Conservation (phyloP, 345 rosid species). For the Eucalyptus sp. region DNA sequence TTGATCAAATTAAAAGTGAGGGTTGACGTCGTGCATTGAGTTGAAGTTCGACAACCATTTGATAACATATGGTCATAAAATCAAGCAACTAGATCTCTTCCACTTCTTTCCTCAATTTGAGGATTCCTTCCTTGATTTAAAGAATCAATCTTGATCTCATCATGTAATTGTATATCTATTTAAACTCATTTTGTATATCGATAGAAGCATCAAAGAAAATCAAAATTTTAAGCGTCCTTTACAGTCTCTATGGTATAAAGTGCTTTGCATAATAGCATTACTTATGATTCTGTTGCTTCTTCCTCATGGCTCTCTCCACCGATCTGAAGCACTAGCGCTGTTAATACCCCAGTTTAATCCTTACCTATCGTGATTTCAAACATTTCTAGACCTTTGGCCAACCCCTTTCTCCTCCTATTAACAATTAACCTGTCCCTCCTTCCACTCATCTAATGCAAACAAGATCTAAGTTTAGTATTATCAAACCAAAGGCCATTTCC, state of each 20-base stretch:
- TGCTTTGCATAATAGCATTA: background rate
- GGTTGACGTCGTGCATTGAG: too few relatives aligned
- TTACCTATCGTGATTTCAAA: background rate
- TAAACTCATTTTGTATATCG: background rate
- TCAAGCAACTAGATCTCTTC: background rate
- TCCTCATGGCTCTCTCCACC: background rate
- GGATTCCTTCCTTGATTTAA: background rate
- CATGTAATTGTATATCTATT: background rate
- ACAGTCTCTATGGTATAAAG: background rate
- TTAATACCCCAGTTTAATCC: background rate
- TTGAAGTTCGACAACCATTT: too few relatives aligned
- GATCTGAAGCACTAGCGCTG: background rate
- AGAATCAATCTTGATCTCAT: background rate
- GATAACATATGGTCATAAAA: too few relatives aligned
- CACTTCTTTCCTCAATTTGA: background rate
- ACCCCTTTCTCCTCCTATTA: background rate
- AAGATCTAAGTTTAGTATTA: background rate
- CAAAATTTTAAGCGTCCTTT: background rate
- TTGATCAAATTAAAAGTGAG: too few relatives aligned
- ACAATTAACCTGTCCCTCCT: background rate
- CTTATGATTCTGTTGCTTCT: background rate
- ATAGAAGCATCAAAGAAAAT: background rate
- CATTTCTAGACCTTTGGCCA: background rate
- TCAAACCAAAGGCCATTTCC: background rate
- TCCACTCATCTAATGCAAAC: background rate